Percentiles rank a stretch among this genome's conserved stretches.
Conservation (phyloP, 1,284 basidiomycete genomes). For the Trametes hirsuta region DNA sequence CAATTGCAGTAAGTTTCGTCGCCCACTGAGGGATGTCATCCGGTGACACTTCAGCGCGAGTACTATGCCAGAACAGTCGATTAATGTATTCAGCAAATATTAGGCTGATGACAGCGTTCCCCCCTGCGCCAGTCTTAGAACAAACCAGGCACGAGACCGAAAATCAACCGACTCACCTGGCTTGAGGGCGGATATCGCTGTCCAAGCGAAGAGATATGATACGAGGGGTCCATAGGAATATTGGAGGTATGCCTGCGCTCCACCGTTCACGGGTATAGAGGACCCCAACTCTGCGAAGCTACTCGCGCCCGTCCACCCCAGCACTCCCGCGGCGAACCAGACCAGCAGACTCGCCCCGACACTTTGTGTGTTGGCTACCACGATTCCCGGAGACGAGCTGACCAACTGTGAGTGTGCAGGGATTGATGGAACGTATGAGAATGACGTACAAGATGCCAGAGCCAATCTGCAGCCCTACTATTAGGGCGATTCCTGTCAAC, state of each 20-base stretch:
- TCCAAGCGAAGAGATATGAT: conserved; percentile 90
- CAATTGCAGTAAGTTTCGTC: conserved; percentile 86
- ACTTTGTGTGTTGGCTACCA: conserved; percentile 84
- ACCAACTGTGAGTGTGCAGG: neutral
- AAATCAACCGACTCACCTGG: conserved; percentile 56
- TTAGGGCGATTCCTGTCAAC: conserved; percentile 74
- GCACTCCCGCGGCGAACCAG: conserved; percentile 78
- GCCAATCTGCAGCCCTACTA: conserved; percentile 87
- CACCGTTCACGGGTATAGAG: conserved; percentile 86
- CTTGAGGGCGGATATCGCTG: conserved; percentile 86
- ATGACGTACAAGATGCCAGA: conserved; percentile 80
- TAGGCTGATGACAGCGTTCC: conserved; percentile 71
- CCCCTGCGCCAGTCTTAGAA: conserved; percentile 41
- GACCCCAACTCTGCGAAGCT: conserved; percentile 89
- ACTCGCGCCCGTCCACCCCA: conserved; percentile 94
- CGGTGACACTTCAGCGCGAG: conserved; percentile 64
- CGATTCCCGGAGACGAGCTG: conserved; percentile 89
- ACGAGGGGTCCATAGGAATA: conserved; percentile 88
- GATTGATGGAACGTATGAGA: neutral
- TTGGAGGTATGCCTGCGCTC: conserved; percentile 89
- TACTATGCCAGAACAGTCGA: conserved; percentile 71
- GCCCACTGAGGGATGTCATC: conserved; percentile 89
- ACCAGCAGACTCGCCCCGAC: conserved; percentile 84
- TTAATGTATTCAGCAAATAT: conserved; percentile 90
- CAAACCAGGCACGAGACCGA: neutral